Base-by-base conservation (phyloP, 805 yeast genomes). In the Deakozyma indianensis region DNA sequence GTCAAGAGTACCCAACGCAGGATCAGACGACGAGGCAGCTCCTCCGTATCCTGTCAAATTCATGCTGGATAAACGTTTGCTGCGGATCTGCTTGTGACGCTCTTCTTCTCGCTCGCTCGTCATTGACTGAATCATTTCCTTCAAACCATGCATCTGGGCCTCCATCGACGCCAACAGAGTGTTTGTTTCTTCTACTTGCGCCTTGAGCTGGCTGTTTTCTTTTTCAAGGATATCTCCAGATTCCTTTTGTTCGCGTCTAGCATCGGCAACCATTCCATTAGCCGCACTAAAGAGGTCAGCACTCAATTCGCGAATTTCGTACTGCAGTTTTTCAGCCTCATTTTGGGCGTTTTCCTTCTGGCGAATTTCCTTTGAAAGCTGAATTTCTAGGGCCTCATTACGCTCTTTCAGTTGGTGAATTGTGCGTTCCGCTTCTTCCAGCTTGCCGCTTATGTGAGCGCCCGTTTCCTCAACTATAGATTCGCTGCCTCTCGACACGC, bases 241-340 rank as follows among this genome's bases (percentile, higher is more conserved):
- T n/a, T 80, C 73, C 47, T 63, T 63, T 14, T 64, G 57, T 41
- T 80, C 82, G 45, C 76, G 69, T 48, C 83, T 75, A 0, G 94
- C 95, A 50, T 78, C 75, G 43, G 81, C 75, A 4, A 86, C 96
- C 85, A 84, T 83, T 42, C 71, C 71, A 58, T 84, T 84, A 22
- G 95, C 96, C 58, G 85, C 90, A 50, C 75, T 80, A 58, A 86
- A 86, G 43, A 86, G 64, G 2, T 85, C 76, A 1, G 80, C 86
- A 1, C 87, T 75, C 43, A 86, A 63, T 41, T 85, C 95, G 56
- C 82, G 90, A 41, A 83, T 83, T 58, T 86, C 95, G 21, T 70
- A 75, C 49, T 80, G 72, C 42, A 84, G 62, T 41, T 25, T 50
- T 50, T 41, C 55, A 51, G 21, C 51, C 44, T 42, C 55, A 43